Evolutionary conservation across 768 basidiomycete genomes (phyloP), one percentile per base, ranked within the genome.

Genomic region (Lactarius deliciosus): DNA sequence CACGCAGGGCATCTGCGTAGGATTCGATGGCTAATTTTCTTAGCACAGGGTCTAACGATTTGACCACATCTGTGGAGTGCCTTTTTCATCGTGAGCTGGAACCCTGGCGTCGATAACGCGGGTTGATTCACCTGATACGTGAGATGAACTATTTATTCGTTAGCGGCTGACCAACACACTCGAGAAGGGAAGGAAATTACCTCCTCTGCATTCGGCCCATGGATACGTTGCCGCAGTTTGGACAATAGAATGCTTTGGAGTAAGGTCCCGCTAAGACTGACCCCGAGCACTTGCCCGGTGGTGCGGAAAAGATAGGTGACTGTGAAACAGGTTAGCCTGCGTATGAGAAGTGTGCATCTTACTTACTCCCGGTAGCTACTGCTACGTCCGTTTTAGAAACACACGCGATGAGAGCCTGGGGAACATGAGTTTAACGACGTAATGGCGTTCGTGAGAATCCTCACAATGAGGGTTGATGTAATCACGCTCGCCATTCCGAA

Each of bases 291-390:
- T 80, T 98, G 96, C 3, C 96, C 96, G 20, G 92, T 91, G 9
- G 94, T 95, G 69, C 96, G 82, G 81, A 96, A 96, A 57, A 97
- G 81, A 77, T 98, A 98, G 38, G 91, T 92, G 72, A 96, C 94
- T 96, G 71, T 20, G 11, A 62, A 43, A 43, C 59, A 8, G 38
- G n/a, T 64, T 34, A 65, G 61, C 20, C 47, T 13, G 22, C 58
- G 30, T 25, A 55, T 25, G 43, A 63, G 8, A 40, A 47, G 28
- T 9, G 28, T 11, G 13, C 34, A n/a, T 62, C 62, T 34, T 70
- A 81, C 90, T 79, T 78, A 95, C 94, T 91, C 75, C 94, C 94
- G 40, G 90, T 96, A 60, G 92, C 93, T 53, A 96, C 87, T 13
- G 94, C 88, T 82, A 92, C 85, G 71, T 94, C 92, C 74, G 89